A percentile compares a stretch with the other conserved stretches of the same genome.
Conservation (phyloP, 2,329 filamentous ascomycete genomes). For the Sporothrix curviconia region DNA sequence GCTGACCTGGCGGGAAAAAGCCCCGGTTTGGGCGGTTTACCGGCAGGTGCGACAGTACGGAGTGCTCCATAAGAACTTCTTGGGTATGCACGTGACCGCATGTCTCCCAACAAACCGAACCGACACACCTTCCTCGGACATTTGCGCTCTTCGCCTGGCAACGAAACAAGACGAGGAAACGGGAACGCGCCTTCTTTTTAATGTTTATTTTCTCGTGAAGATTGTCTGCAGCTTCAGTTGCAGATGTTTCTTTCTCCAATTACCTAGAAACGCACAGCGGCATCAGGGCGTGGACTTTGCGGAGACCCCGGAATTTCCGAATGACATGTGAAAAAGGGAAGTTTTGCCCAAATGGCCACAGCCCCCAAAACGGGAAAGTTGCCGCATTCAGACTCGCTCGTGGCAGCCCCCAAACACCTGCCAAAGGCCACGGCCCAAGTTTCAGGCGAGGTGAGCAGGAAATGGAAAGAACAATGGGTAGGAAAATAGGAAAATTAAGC, state of each 20-base stretch:
- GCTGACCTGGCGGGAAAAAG: background rate
- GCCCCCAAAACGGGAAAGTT: constrained; percentile 3
- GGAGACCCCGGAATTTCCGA: constrained; percentile 14
- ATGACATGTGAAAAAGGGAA: constrained; percentile 16
- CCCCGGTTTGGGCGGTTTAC: background rate
- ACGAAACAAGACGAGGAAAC: no score
- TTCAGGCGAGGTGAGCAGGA: background rate
- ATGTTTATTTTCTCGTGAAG: no score
- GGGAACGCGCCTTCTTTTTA: no score
- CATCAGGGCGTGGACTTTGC: constrained; percentile 1
- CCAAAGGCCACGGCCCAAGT: background rate
- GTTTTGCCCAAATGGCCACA: background rate
- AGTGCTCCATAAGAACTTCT: no score
- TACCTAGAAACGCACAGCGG: no score
- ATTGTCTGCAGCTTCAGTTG: no score
- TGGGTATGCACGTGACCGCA: background rate
- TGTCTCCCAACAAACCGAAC: background rate
- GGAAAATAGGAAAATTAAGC: background rate
- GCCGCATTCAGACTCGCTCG: constrained; percentile 3
- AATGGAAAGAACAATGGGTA: background rate
- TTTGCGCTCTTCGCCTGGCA: no score
- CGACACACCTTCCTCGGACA: background rate
- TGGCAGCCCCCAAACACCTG: background rate
- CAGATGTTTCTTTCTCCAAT: no score
- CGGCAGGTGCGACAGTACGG: no score